phyloP scores from a whole-genome alignment of 1,284 basidiomycete species.

The Coniferiporia sulphurascens region DNA sequence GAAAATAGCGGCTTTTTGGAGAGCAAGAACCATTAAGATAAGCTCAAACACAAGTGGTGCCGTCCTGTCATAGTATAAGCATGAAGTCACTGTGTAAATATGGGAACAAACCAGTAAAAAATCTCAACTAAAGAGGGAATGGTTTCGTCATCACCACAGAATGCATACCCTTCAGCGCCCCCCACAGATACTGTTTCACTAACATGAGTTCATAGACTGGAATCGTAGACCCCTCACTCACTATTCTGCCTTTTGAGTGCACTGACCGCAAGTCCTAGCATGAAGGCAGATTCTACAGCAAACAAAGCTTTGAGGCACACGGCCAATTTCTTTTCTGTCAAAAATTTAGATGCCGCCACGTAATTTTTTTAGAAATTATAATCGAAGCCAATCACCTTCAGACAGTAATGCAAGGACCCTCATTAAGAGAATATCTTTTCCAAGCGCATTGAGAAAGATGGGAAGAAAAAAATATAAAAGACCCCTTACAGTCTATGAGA shows the following conservation, averaged over 20 bases:
- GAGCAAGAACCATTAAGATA: conserved; percentile 1
- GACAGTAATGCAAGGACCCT: neutral
- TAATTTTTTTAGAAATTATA: neutral
- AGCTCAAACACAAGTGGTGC: neutral
- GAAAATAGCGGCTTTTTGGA: neutral
- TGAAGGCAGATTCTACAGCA: neutral
- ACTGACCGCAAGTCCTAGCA: neutral
- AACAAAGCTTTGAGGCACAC: neutral
- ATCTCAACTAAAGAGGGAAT: neutral
- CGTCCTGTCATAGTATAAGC: neutral
- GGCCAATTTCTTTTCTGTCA: neutral
- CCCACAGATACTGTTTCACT: neutral
- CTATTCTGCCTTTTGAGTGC: no score
- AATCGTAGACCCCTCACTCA: no score
- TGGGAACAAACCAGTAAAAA: neutral
- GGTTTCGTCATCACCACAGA: neutral
- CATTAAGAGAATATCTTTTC: conserved; percentile 3
- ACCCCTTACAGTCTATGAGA: conserved; percentile 9
- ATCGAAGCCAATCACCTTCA: neutral
- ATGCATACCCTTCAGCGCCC: neutral
- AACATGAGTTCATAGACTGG: no score
- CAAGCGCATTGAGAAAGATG: neutral
- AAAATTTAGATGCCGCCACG: neutral
- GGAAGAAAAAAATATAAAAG: neutral
- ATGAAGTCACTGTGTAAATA: no score